Evolutionary conservation across 495 filamentous ascomycete species (phyloP), one percentile per base, ranked within the genome.

Genomic region (Pseudomonodictys pantanalensis): DNA sequence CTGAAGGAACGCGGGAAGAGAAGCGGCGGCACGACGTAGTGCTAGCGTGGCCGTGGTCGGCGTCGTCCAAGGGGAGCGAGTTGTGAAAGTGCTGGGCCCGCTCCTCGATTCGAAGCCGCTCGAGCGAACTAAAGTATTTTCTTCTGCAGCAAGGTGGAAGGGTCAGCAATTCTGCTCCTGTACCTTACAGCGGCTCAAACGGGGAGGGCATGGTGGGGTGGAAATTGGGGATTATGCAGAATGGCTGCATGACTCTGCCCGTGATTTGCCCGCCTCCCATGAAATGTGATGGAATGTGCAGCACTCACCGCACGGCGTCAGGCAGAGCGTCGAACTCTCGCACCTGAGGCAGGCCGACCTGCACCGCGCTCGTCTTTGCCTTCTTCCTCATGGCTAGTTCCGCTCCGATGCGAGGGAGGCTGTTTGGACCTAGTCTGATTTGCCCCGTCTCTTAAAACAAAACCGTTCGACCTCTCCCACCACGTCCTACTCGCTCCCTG

Each of bases 91-190:
- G 24, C 49, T 54, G 57, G 32, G 35, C 35, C 33, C 60, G 28
- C 23, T 71, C 67, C 25, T 60, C 65, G 33, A 73, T 65, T 41
- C 67, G 70, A 39, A 71, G 66, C 33, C 70, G 64, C 56, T 73
- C 70, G 20, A 69, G 62, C 7, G 66, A 63, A 10, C 66, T 69
- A 56, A 71, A 73, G 53, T 65, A 71, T 48, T 71, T 73, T 65
- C 62, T 65, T 59, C 70, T 73, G 58, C 26, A 42, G 53, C 24
- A 39, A 24, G 12, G 18, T 41, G 38, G 38, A n/a, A 45, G 11
- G 45, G 50, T 61, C 45, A 61, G 63, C 60, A 52, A 47, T 24
- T 20, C 25, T 18, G 33, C 46, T 30, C 39, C 30, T 52, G 17
- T 51, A n/a, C 20, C 26, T 63, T 58, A 56, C 45, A 67, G 64